Evolutionary conservation across 2,329 filamentous ascomycete genomes (phyloP), one percentile per base, ranked within the genome.

Genomic region (Sarocladium strictum): DNA sequence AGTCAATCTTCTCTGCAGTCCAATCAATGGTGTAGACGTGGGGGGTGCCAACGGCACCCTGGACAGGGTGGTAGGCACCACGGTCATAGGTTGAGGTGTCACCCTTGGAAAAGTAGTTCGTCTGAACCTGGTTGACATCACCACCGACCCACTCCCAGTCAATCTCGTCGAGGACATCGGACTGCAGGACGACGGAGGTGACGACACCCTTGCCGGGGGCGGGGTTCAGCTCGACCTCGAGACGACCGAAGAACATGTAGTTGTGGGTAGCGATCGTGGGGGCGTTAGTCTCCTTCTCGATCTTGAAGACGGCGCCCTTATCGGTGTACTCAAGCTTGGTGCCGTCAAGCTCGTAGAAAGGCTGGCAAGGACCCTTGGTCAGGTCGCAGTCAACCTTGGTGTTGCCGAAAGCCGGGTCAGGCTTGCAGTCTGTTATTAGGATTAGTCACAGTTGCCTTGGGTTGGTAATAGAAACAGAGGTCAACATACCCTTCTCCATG

Each of bases 221-320:
- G 37, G 88, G 86, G 71, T 91, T 87, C 65, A 96, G 75, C 27
- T 81, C 83, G 57, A 90, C 83, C 54, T 95, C 88, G 62, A 97
- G 82, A 65, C 85, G 85, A 58, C 94, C 94, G 70, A 96, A 97
- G 89, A 97, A 97, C 70, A 99, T 90, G 78, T 96, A 97, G 80
- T 91, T 92, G 65, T 84, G 79, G 55, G 81, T 82, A 64, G 77
- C 79, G 70, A 96, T 90, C 32, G 87, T 90, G 35, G 90, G 86
- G 50, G 80, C 83, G 53, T 90, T 80, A 12, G 67, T 76, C 59
- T 83, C 79, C 52, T 81, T 75, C 33, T 79, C 80, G 72, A 97
- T 97, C 63, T 81, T 79, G 72, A 83, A 83, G 58, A 73, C 68
- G 57, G 79, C 80, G 59, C 80, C 80, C 37, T 75, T 69, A 54